Evolutionary conservation across 805 yeast genomes (phyloP).

Genomic region (Starmerella stigmatis): DNA sequence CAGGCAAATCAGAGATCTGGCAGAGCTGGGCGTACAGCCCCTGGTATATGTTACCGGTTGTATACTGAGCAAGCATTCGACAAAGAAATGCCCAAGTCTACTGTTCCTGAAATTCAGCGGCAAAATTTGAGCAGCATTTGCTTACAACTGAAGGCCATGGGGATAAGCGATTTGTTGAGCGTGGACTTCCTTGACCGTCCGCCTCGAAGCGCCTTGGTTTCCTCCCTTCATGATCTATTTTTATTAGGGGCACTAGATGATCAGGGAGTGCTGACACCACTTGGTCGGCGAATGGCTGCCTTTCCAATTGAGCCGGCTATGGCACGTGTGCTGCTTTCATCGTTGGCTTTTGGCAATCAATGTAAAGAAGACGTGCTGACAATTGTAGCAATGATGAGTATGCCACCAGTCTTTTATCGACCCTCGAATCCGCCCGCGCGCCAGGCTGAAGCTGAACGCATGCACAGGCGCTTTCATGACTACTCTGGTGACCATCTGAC

Average conservation of each 20-base stretch:
- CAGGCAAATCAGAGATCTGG: constrained; percentile 96
- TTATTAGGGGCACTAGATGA: constrained; percentile 81
- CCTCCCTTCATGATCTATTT: constrained; percentile 71
- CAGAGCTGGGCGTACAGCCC: constrained; percentile 95
- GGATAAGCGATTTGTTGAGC: constrained; percentile 66
- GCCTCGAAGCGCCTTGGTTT: constrained; percentile 55
- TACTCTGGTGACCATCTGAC: constrained; percentile 79
- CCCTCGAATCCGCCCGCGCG: constrained; percentile 47
- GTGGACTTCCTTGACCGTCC: constrained; percentile 94
- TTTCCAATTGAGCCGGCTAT: constrained; percentile 89
- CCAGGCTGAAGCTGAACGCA: constrained; percentile 53
- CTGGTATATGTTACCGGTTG: constrained; percentile 86
- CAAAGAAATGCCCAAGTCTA: constrained; percentile 64
- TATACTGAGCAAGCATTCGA: constrained; percentile 75
- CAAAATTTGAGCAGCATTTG: constrained; percentile 71
- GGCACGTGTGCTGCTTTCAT: constrained; percentile 60
- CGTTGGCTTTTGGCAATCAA: constrained; percentile 28
- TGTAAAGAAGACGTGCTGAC: constrained; percentile 63
- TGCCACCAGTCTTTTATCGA: constrained; percentile 57
- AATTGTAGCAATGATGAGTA: constrained; percentile 75
- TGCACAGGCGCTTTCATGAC: constrained; percentile 56
- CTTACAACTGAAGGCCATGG: constrained; percentile 66
- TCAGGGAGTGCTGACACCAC: constrained; percentile 61
- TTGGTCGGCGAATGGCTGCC: constrained; percentile 79
- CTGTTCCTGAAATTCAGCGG: constrained; percentile 87